phyloP scores from a whole-genome alignment of 257 asterid genomes.

The Solanum dulcamara region DNA sequence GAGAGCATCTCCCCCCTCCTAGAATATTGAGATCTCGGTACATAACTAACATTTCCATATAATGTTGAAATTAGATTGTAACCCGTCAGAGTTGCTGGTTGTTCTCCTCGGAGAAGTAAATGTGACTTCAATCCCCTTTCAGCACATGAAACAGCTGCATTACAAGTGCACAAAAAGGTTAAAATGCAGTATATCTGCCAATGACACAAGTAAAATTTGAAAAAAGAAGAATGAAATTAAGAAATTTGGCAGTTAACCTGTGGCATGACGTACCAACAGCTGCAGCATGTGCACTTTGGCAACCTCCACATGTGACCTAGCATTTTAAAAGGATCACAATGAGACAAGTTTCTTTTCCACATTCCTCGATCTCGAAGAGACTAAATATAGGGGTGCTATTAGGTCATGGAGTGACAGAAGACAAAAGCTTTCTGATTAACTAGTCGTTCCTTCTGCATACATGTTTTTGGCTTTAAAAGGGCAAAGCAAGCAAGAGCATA shows the following conservation, averaged over 20 bases:
- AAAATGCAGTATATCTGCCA: not conserved
- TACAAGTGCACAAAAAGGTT: not conserved
- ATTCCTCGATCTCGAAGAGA: not conserved
- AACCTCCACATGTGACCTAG: slow-evolving; percentile 96
- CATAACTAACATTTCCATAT: slow-evolving; percentile 61
- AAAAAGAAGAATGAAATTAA: not conserved
- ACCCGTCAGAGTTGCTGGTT: slow-evolving; percentile 76
- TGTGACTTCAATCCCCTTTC: slow-evolving; percentile 85
- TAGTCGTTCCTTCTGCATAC: not conserved
- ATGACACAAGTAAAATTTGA: not conserved
- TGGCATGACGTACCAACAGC: slow-evolving; percentile 68
- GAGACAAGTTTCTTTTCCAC: not conserved
- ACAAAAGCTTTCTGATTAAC: not conserved
- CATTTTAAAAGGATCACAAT: slow-evolving; percentile 9
- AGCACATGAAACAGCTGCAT: slow-evolving; percentile 82
- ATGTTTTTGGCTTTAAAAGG: not conserved
- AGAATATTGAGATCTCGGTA: slow-evolving; percentile 66
- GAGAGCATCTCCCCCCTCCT: slow-evolving; percentile 71
- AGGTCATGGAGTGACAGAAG: not conserved
- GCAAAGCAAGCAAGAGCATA: not conserved
- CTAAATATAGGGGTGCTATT: not conserved
- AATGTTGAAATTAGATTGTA: slow-evolving; percentile 65
- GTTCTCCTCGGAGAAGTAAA: slow-evolving; percentile 88
- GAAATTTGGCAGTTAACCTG: not conserved
- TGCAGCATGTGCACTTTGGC: slow-evolving; percentile 96